Evolutionary conservation across 2,329 filamentous ascomycete genomes (phyloP).

Genomic region (Hymenoscyphus linearis): DNA sequence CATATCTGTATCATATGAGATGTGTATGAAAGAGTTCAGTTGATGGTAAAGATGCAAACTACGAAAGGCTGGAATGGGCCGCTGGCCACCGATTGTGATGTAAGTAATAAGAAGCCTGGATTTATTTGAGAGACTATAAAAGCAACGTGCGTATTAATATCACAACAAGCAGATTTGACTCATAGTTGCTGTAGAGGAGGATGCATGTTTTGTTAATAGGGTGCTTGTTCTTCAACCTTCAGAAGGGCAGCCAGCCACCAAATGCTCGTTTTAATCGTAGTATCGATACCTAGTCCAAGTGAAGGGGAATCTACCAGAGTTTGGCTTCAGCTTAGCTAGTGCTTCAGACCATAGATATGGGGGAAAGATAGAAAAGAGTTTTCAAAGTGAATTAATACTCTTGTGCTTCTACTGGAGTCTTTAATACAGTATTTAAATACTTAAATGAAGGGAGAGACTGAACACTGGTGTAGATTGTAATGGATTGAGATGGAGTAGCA

Average conservation of each 20-base stretch:
- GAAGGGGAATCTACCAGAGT: background rate
- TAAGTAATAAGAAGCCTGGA: too few relatives aligned
- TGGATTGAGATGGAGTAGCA: too few relatives aligned
- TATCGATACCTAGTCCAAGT: background rate
- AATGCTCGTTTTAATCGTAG: background rate
- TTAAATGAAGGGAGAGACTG: background rate
- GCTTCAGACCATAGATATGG: background rate
- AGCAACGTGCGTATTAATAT: too few relatives aligned
- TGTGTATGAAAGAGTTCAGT: too few relatives aligned
- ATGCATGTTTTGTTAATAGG: too few relatives aligned
- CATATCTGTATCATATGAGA: too few relatives aligned
- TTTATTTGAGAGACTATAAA: too few relatives aligned
- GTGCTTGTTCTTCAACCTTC: background rate
- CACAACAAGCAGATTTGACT: too few relatives aligned
- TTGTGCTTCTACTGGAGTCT: background rate
- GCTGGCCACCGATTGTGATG: too few relatives aligned
- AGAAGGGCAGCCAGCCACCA: background rate
- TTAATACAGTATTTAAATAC: background rate
- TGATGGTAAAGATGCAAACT: too few relatives aligned
- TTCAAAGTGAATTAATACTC: background rate
- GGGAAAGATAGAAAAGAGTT: background rate
- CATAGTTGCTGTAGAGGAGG: too few relatives aligned
- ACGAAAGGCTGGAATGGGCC: too few relatives aligned
- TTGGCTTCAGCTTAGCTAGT: background rate
- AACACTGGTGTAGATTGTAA: background rate